A percentile compares a stretch with the other conserved stretches of the same genome.
phyloP scores from a whole-genome alignment of 2,329 filamentous ascomycete genomes.

The Aspergillus sp. region DNA sequence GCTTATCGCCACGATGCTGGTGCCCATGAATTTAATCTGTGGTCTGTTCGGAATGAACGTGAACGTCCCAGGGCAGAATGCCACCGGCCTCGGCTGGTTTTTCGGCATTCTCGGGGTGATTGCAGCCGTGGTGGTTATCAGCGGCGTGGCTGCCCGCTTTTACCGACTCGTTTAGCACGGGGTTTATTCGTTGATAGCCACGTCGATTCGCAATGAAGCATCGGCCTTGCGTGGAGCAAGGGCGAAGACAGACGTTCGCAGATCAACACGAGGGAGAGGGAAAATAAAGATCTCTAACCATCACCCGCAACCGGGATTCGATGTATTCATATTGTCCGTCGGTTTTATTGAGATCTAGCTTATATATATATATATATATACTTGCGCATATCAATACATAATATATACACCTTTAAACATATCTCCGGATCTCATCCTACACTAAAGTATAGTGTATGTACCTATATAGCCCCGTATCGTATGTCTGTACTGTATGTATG shows the following conservation, averaged over 20 bases:
- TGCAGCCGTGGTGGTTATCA: conserved; percentile 40
- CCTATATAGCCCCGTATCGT: no score
- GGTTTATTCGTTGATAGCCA: background rate
- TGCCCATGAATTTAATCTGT: conserved; percentile 90
- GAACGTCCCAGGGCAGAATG: conserved; percentile 42
- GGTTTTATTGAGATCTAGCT: background rate
- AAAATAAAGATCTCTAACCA: background rate
- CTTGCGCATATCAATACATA: background rate
- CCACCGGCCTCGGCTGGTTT: conserved; percentile 44
- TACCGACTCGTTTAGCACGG: conserved; percentile 39
- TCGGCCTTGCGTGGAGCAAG: no score
- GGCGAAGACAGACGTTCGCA: no score
- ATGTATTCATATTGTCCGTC: background rate
- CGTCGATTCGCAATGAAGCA: no score
- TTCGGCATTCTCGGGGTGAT: conserved; percentile 51
- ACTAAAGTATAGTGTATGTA: no score
- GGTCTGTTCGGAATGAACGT: conserved; percentile 56
- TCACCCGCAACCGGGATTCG: background rate
- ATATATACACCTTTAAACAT: background rate
- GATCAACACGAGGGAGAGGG: no score
- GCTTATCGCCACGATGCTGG: conserved; percentile 88
- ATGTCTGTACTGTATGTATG: no score
- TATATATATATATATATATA: background rate
- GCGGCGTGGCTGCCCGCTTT: conserved; percentile 40
- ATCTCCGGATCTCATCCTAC: no score